Percentiles rank a stretch among this genome's conserved stretches.
phyloP scores from a whole-genome alignment of 768 basidiomycete genomes.

The Naganishia onofrii region DNA sequence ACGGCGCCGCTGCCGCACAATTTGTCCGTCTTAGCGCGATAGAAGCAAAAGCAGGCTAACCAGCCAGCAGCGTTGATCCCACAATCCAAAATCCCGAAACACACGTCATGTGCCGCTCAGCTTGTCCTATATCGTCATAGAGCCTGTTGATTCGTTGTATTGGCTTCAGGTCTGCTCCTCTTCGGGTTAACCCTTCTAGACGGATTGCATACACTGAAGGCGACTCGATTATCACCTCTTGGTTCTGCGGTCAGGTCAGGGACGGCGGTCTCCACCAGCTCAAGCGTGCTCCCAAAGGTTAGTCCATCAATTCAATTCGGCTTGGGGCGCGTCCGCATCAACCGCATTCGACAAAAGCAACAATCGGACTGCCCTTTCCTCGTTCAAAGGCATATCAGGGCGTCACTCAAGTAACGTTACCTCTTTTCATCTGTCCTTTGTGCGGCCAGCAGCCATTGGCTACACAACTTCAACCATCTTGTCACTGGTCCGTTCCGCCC shows the following conservation, averaged over 20 bases:
- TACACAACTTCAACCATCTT: not conserved
- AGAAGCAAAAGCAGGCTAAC: not conserved
- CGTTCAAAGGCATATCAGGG: constrained; percentile 1
- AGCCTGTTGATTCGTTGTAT: not conserved
- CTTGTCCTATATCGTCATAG: not conserved
- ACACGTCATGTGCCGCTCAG: not conserved
- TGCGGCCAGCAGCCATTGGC: not conserved
- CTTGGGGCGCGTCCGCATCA: not conserved
- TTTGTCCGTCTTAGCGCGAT: not conserved
- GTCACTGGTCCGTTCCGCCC: not conserved
- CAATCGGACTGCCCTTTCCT: not conserved
- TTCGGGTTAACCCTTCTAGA: no score
- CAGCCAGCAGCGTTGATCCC: not conserved
- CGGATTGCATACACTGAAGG: no score
- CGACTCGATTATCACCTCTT: not conserved
- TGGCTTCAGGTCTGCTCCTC: no score
- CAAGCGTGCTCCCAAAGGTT: not conserved
- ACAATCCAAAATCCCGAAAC: not conserved
- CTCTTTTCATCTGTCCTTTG: not conserved
- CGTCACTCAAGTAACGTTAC: not conserved
- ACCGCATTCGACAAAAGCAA: not conserved
- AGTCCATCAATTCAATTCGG: not conserved
- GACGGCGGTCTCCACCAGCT: not conserved
- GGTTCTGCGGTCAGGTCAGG: not conserved
- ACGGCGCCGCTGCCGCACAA: no score